These are phyloP conservation scores for Protomyces inundatus DNA, from an alignment of 1,139 yeast genomes.

Conservation along the genomic window DNA sequence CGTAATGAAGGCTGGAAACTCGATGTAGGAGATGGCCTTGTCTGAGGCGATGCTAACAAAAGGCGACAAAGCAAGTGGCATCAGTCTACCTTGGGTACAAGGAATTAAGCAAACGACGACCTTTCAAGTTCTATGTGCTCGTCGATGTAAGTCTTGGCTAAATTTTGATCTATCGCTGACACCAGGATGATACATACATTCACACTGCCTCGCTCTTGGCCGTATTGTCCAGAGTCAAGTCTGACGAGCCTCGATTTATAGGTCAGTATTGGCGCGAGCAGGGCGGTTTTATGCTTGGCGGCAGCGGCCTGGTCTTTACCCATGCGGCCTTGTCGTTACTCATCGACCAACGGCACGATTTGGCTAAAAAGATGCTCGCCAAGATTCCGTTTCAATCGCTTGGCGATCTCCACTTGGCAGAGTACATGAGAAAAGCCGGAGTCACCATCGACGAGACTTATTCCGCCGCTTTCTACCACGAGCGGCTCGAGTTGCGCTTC, in stretches of 20 bases:
- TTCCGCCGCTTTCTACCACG: background rate
- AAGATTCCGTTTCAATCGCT: background rate
- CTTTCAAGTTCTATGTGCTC: background rate
- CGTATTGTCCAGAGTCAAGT: background rate
- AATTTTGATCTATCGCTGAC: background rate
- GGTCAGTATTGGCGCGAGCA: background rate
- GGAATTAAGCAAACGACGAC: background rate
- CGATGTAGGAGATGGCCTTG: background rate
- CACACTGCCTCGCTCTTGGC: background rate
- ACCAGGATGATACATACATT: background rate
- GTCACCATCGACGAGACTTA: background rate
- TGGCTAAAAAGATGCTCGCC: background rate
- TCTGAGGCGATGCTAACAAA: background rate
- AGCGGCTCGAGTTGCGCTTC: background rate
- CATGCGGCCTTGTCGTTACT: background rate
- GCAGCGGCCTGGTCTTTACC: background rate
- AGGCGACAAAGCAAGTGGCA: background rate
- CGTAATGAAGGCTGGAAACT: background rate
- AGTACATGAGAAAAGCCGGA: background rate
- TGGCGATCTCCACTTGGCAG: background rate
- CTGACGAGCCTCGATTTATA: background rate
- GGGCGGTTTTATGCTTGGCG: background rate
- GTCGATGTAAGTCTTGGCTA: background rate
- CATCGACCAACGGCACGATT: background rate
- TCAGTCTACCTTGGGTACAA: background rate